Conservation (phyloP, 2,329 filamentous ascomycete species). For the Cladosporium sp. region DNA sequence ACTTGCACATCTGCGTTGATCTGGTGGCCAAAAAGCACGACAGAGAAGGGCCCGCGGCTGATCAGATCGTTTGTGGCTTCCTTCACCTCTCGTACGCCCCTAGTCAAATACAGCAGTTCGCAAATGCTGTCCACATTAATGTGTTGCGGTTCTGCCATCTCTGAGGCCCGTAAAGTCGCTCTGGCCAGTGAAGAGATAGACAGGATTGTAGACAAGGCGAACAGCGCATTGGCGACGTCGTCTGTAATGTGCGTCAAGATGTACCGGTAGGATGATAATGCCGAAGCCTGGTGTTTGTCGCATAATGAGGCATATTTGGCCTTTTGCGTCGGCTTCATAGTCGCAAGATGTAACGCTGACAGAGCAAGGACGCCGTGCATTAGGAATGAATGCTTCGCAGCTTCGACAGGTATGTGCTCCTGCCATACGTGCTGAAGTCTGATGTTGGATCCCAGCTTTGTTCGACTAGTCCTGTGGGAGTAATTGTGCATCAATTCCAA, state of each 20-base stretch:
- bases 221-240: slow-evolving; percentile 20
- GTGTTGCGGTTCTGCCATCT: slow-evolving; percentile 14
- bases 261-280: slow-evolving; percentile 19
- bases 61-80: slow-evolving; percentile 15
- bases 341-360: slow-evolving; percentile 22
- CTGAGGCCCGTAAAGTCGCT: slow-evolving; percentile 10
- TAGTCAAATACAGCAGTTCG: slow-evolving; percentile 21
- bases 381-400: slow-evolving; percentile 21
- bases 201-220: slow-evolving; percentile 18
- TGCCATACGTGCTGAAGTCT: slow-evolving; percentile 19
- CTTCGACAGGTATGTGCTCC: slow-evolving; percentile 21
- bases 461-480: slow-evolving; percentile 7
- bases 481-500: slow-evolving; percentile 29
- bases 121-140: slow-evolving; percentile 21
- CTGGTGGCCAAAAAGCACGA: slow-evolving; percentile 10
- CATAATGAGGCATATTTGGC: slow-evolving; percentile 19
- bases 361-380: slow-evolving; percentile 26
- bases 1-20: slow-evolving; percentile 6
- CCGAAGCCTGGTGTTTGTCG: slow-evolving; percentile 25
- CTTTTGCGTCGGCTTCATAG: slow-evolving; percentile 14
- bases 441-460: slow-evolving; percentile 14
- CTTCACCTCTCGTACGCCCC: slow-evolving; percentile 18
- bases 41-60: slow-evolving; percentile 14
- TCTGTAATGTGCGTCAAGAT: slow-evolving; percentile 19
- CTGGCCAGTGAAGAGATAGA: slow-evolving; percentile 14